Conservation (phyloP, 495 filamentous ascomycete species). For the Oidiodendron maius region DNA sequence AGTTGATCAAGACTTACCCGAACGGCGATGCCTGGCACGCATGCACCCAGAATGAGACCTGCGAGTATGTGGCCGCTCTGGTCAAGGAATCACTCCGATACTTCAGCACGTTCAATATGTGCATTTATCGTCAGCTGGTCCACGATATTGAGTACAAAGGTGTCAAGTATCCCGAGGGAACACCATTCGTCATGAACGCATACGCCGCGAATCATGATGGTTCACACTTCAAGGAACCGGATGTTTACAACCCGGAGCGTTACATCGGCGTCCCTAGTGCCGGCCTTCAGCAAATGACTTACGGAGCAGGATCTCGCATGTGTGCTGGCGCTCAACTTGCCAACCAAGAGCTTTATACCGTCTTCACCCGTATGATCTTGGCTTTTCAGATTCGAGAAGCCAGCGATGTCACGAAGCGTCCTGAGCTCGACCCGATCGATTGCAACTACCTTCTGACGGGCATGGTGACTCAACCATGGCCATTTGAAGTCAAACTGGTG, state of each 20-base stretch:
- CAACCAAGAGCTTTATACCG: constrained; percentile 59
- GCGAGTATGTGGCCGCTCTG: constrained; percentile 51
- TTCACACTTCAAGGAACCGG: constrained; percentile 51
- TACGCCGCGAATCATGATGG: constrained; percentile 63
- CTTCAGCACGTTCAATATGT: constrained; percentile 55
- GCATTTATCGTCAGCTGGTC: constrained; percentile 53
- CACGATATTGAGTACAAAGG: constrained; percentile 54
- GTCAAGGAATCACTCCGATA: constrained; percentile 51
- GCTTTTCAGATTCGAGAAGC: constrained; percentile 49
- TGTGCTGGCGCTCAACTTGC: constrained; percentile 58
- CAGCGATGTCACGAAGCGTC: constrained; percentile 37
- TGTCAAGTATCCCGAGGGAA: constrained; percentile 49
- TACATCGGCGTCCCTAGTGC: constrained; percentile 59
- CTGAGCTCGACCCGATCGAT: too few species aligned
- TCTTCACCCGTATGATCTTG: constrained; percentile 55
- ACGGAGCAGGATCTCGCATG: constrained; percentile 61
- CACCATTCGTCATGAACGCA: constrained; percentile 57
- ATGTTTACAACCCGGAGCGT: constrained; percentile 53
- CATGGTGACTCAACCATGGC: too few species aligned
- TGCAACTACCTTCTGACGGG: too few species aligned
- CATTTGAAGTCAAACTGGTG: too few species aligned
- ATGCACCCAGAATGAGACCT: constrained; percentile 54
- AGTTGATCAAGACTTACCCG: constrained; percentile 48
- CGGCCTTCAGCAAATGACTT: too few species aligned
- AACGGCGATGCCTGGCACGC: constrained; percentile 50